Evolutionary conservation across 768 basidiomycete species (phyloP).

Genomic region (Trametes elegans): DNA sequence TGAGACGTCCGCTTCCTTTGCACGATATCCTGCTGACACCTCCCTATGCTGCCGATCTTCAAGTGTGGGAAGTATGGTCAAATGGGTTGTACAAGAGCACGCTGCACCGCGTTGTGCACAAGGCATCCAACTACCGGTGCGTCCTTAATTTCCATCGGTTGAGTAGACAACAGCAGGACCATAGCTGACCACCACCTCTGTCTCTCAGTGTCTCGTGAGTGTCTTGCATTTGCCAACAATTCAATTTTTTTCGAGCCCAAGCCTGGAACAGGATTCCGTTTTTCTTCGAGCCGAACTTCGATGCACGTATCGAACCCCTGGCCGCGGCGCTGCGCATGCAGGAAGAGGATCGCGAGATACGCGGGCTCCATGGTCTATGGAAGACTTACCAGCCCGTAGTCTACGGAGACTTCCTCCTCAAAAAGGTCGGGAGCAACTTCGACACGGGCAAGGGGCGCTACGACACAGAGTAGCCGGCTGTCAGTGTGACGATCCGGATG

Average conservation of each 20-base stretch:
- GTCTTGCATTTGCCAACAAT: neutral
- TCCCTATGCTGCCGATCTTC: neutral
- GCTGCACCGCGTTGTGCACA: constrained; percentile 85
- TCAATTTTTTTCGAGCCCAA: neutral
- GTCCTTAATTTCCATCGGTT: neutral
- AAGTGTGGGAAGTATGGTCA: constrained; percentile 94
- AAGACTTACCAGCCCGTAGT: constrained; percentile 47
- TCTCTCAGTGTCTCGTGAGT: constrained; percentile 66
- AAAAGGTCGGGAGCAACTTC: constrained; percentile 78
- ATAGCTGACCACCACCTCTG: neutral
- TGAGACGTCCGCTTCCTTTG: too few relatives aligned
- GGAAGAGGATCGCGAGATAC: constrained; percentile 23
- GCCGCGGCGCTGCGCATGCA: constrained; percentile 53
- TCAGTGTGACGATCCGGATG: neutral
- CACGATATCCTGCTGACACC: too few relatives aligned
- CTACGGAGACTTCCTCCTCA: constrained; percentile 77
- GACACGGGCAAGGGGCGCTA: constrained; percentile 37
- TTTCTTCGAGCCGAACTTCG: constrained; percentile 91
- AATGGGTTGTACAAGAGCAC: constrained; percentile 86
- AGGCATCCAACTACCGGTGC: constrained; percentile 62
- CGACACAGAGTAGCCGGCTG: constrained; percentile 17
- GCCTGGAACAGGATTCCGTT: constrained; percentile 68
- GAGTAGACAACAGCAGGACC: too few relatives aligned
- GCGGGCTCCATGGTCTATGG: constrained; percentile 18
- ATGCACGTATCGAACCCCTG: constrained; percentile 66